These are phyloP conservation scores for Candida mesenterica DNA, from an alignment of 1,139 yeast genomes.

Conservation along the genomic window DNA sequence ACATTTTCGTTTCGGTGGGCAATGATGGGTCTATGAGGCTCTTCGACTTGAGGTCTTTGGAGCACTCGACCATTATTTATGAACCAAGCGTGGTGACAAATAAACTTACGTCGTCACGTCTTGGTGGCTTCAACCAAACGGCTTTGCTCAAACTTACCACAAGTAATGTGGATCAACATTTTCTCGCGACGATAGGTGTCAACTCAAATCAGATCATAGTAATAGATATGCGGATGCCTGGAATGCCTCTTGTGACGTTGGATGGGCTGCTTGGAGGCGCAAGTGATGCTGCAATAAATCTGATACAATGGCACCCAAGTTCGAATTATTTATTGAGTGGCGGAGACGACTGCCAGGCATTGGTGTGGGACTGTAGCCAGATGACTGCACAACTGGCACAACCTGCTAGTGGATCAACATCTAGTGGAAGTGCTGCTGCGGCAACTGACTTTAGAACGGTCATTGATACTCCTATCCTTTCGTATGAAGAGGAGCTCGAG, in stretches of 20 bases:
- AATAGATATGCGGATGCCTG: conserved; percentile 87
- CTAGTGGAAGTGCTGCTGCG: too few species aligned
- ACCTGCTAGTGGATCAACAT: conserved; percentile 1
- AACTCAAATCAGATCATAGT: conserved; percentile 66
- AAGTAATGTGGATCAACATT: conserved; percentile 76
- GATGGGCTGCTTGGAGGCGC: conserved; percentile 60
- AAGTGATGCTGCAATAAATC: conserved; percentile 59
- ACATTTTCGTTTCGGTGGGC: conserved; percentile 89
- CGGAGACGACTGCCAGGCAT: conserved; percentile 87
- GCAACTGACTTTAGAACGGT: conserved; percentile 13
- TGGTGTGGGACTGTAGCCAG: conserved; percentile 72
- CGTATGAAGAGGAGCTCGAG: conserved; percentile 62
- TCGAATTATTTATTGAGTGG: conserved; percentile 69
- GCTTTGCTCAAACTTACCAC: conserved; percentile 78
- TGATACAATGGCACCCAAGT: conserved; percentile 82
- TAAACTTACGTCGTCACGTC: not conserved
- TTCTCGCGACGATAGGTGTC: conserved; percentile 75
- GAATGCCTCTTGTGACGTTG: conserved; percentile 67
- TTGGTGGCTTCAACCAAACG: conserved; percentile 45
- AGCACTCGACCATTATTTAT: conserved; percentile 91
- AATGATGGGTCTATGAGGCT: conserved; percentile 94
- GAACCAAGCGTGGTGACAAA: conserved; percentile 43
- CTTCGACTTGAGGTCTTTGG: conserved; percentile 84
- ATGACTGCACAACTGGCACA: conserved; percentile 6
- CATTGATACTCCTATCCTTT: conserved; percentile 47